Evolutionary conservation across 108 stramenopile genomes (phyloP).

Genomic region (Skeletonema marinoi): DNA sequence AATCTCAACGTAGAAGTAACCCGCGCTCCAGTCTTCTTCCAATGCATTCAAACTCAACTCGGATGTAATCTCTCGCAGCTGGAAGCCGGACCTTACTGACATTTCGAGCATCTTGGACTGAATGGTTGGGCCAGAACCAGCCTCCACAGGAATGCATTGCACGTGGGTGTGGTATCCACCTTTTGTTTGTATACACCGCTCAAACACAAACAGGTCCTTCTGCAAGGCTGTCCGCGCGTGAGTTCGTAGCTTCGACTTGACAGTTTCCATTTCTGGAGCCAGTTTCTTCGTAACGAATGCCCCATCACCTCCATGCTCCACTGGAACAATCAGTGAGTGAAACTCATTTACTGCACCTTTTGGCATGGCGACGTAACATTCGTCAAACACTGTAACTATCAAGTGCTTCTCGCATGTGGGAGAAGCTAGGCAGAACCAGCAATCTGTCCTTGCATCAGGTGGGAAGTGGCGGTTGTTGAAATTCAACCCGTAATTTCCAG

Average conservation of each 20-base stretch:
- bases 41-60: slow-evolving; percentile 63
- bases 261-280: slow-evolving; percentile 54
- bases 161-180: slow-evolving; percentile 90
- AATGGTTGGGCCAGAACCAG: slow-evolving; percentile 44
- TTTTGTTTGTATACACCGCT: slow-evolving; percentile 84
- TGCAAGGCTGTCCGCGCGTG: slow-evolving; percentile 64
- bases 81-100: slow-evolving; percentile 54
- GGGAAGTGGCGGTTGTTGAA: slow-evolving; percentile 75
- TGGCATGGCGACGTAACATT: slow-evolving; percentile 83
- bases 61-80: slow-evolving; percentile 70
- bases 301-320: slow-evolving; percentile 65
- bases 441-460: slow-evolving; percentile 76
- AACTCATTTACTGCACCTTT: slow-evolving; percentile 81
- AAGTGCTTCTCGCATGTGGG: slow-evolving; percentile 89
- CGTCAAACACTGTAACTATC: slow-evolving; percentile 73
- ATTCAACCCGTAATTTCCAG: slow-evolving; percentile 36
- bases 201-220: slow-evolving; percentile 85
- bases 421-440: slow-evolving; percentile 92
- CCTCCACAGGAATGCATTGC: slow-evolving; percentile 77
- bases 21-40: slow-evolving; percentile 47
- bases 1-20: slow-evolving; percentile 73
- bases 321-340: slow-evolving; percentile 88
- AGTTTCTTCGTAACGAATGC: slow-evolving; percentile 52
- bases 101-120: slow-evolving; percentile 71
- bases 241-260: slow-evolving; percentile 55